A percentile compares a stretch with the other conserved stretches of the same genome.
Conservation (phyloP, 176 grass and related monocot genomes). For the Oryza brachyantha region DNA sequence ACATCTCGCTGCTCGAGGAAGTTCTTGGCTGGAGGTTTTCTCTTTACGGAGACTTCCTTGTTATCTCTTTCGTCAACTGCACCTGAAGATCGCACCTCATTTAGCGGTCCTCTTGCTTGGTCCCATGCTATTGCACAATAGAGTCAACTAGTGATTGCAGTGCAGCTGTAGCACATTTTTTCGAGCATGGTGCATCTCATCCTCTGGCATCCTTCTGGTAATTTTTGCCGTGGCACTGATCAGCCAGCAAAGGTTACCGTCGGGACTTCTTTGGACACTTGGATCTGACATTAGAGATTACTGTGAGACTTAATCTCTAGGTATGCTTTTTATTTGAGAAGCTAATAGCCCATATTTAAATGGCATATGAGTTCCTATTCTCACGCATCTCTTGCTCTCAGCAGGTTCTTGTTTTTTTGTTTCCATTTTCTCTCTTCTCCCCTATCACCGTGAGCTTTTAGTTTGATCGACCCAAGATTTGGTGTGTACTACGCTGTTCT, state of each 20-base stretch:
- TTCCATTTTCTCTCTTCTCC: constrained; percentile 29
- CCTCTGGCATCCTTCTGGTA: constrained; percentile 40
- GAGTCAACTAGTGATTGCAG: constrained; percentile 49
- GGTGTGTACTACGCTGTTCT: background rate
- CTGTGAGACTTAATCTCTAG: constrained; percentile 31
- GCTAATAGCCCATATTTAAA: background rate
- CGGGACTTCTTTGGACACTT: constrained; percentile 45
- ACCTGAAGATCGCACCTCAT: constrained; percentile 50
- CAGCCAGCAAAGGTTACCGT: constrained; percentile 40
- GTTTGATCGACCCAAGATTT: constrained; percentile 13
- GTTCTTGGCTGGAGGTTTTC: constrained; percentile 96
- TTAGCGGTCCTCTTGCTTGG: constrained; percentile 33
- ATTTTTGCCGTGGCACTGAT: constrained; percentile 42
- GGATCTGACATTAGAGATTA: constrained; percentile 26
- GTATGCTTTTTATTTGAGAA: constrained; percentile 36
- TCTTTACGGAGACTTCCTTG: constrained; percentile 72
- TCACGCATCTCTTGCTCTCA: background rate
- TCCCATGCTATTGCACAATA: constrained; percentile 65
- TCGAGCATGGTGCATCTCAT: constrained; percentile 58
- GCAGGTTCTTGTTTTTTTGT: constrained; percentile 42
- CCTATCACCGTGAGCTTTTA: background rate
- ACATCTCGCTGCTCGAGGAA: constrained; percentile 76
- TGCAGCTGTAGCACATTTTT: constrained; percentile 39
- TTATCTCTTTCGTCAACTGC: constrained; percentile 88
- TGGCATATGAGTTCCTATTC: background rate